Evolutionary conservation across 2,329 filamentous ascomycete species (phyloP).

Genomic region (Sclerotinia glacialis): DNA sequence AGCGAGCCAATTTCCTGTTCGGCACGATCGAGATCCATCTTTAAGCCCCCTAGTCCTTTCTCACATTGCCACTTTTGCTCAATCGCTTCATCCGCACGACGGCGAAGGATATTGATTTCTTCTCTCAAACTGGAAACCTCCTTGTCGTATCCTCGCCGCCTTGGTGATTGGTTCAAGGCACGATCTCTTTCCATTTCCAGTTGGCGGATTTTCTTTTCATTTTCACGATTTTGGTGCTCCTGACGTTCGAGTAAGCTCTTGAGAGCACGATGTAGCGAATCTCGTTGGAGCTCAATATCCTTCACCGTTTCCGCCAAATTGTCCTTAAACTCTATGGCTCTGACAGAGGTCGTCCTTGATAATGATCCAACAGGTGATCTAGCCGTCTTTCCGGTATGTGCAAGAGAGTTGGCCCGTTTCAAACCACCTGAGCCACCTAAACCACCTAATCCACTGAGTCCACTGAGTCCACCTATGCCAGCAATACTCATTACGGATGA

Average conservation of each 20-base stretch:
- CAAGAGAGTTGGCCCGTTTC: constrained; percentile 65
- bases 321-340: constrained; percentile 55
- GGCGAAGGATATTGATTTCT: constrained; percentile 80
- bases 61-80: constrained; percentile 97
- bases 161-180: constrained; percentile 65
- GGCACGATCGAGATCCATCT: constrained; percentile 95
- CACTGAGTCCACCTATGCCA: constrained; percentile 33
- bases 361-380: constrained; percentile 45
- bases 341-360: constrained; percentile 56
- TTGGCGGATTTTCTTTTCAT: constrained; percentile 73
- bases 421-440: constrained; percentile 43
- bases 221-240: constrained; percentile 78
- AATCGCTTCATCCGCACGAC: constrained; percentile 86
- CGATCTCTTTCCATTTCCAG: constrained; percentile 77
- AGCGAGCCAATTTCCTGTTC: constrained; percentile 90
- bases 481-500: constrained; percentile 21
- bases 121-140: constrained; percentile 77
- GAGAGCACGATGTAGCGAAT: constrained; percentile 84
- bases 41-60: constrained; percentile 80
- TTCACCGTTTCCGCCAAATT: constrained; percentile 76
- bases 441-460: background rate
- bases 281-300: constrained; percentile 89
- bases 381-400: constrained; percentile 38
- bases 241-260: constrained; percentile 83
- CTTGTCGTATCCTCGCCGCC: constrained; percentile 75